A percentile compares a stretch with the other conserved stretches of the same genome.
Conservation (phyloP, 192 early-diverging fungal species). For the Backusella australiensis region DNA sequence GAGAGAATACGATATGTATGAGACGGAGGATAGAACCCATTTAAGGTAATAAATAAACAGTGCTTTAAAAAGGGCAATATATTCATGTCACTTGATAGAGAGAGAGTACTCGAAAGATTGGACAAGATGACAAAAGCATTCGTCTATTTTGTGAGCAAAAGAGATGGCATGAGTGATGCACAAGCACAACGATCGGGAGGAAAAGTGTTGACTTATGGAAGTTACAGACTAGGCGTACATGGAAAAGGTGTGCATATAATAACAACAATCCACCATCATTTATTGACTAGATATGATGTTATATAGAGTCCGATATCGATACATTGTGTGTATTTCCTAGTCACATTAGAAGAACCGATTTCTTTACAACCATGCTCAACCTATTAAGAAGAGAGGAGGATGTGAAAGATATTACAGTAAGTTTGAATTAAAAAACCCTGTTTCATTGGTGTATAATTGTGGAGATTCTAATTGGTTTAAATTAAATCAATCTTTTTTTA, state of each 20-base stretch:
- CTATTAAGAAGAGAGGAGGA: slow-evolving; percentile 9
- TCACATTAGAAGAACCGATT: slow-evolving; percentile 58
- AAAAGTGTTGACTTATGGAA: slow-evolving; percentile 71
- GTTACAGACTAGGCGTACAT: slow-evolving; percentile 69
- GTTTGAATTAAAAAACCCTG: neutral
- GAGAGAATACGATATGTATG: slow-evolving; percentile 51
- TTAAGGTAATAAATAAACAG: slow-evolving; percentile 38
- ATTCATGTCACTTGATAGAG: neutral
- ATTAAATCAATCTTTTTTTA: too few relatives aligned
- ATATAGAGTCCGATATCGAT: slow-evolving; percentile 63
- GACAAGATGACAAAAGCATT: slow-evolving; percentile 53
- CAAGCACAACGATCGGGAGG: slow-evolving; percentile 53
- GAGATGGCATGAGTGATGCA: slow-evolving; percentile 41
- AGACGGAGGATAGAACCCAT: slow-evolving; percentile 50
- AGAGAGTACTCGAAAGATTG: slow-evolving; percentile 39
- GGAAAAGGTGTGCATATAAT: slow-evolving; percentile 33
- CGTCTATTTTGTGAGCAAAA: slow-evolving; percentile 37
- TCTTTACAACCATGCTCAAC: slow-evolving; percentile 57
- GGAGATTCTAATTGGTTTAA: too few relatives aligned
- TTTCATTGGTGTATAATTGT: neutral
- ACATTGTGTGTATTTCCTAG: slow-evolving; percentile 66
- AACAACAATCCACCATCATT: neutral
- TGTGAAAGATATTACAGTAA: neutral
- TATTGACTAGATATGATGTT: neutral
- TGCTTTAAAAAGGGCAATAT: neutral